Conservation (phyloP, 202 grass and related monocot genomes). For the Panicum hallii region DNA sequence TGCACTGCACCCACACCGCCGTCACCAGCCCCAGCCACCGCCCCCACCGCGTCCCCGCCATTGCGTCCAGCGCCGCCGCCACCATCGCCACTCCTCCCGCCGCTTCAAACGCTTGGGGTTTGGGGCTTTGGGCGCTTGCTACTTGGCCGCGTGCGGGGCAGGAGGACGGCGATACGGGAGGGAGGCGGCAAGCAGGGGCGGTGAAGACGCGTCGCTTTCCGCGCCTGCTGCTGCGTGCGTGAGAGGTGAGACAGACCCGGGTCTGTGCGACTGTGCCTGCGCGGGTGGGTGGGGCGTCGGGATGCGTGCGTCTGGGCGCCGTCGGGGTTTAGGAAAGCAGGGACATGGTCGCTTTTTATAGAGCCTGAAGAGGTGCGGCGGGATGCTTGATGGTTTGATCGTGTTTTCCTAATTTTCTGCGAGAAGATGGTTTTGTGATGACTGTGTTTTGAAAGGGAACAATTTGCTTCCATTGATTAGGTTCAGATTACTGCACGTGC, state of each 20-base stretch:
- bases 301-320: not conserved
- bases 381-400: not conserved
- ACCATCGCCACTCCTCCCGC: not conserved
- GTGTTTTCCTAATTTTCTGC: not conserved
- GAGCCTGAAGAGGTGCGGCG: not conserved
- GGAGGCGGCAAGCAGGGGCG: slow-evolving; percentile 43
- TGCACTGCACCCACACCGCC: slow-evolving; percentile 99
- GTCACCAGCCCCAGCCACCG: slow-evolving; percentile 83
- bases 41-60: slow-evolving; percentile 58
- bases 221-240: not conserved
- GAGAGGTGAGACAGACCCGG: no score
- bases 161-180: slow-evolving; percentile 3
- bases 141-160: slow-evolving; percentile 24
- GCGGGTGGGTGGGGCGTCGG: not conserved
- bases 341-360: not conserved
- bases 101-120: not conserved
- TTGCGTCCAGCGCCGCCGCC: slow-evolving; percentile 54
- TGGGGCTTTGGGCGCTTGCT: not conserved
- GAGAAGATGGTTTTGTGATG: not conserved
- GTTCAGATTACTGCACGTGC: not conserved
- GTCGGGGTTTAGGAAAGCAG: not conserved
- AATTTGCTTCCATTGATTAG: not conserved
- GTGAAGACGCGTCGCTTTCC: slow-evolving; percentile 55
- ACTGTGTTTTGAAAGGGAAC: not conserved
- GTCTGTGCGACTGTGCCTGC: not conserved